These are phyloP conservation scores for Cladosporium sphaerospermum DNA, from an alignment of 2,329 filamentous ascomycete genomes.

Conservation along the genomic window DNA sequence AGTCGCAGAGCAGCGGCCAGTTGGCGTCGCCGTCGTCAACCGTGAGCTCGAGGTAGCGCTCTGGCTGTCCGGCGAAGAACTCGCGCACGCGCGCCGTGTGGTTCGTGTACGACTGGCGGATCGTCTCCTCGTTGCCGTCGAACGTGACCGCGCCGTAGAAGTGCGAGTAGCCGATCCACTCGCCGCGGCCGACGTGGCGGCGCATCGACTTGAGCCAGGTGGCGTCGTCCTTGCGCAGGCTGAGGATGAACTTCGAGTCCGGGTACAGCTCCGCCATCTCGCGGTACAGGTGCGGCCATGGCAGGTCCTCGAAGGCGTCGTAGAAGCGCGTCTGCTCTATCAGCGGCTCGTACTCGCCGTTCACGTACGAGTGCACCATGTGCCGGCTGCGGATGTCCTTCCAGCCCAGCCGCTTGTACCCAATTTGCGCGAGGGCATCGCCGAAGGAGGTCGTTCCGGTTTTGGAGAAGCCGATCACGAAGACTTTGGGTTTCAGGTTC, in stretches of 20 bases:
- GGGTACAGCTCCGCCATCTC: conserved; percentile 26
- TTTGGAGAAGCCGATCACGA: conserved; percentile 28
- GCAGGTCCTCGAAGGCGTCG: conserved; percentile 28
- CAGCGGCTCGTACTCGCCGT: conserved; percentile 20
- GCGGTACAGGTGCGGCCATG: conserved; percentile 25
- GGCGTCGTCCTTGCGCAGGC: conserved; percentile 25
- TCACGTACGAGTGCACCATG: conserved; percentile 25
- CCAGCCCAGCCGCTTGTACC: conserved; percentile 28
- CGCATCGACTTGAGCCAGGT: conserved; percentile 26
- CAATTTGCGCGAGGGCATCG: conserved; percentile 25
- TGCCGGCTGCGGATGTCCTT: conserved; percentile 27
- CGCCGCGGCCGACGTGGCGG: conserved; percentile 22
- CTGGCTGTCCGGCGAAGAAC: conserved; percentile 19
- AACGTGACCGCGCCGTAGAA: conserved; percentile 23
- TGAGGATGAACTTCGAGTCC: conserved; percentile 25
- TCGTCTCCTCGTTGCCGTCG: conserved; percentile 20
- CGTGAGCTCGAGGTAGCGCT: conserved; percentile 19
- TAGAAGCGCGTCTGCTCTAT: conserved; percentile 22
- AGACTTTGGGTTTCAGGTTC: conserved; percentile 25
- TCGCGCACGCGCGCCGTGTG: conserved; percentile 20
- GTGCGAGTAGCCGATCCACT: conserved; percentile 21
- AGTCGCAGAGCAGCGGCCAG: conserved; percentile 19
- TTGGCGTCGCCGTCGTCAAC: conserved; percentile 21
- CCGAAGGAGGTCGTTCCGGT: conserved; percentile 28
- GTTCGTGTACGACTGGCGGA: conserved; percentile 20